Conservation (phyloP, 2,329 filamentous ascomycete genomes). For the Hymenoscyphus fraxineus region DNA sequence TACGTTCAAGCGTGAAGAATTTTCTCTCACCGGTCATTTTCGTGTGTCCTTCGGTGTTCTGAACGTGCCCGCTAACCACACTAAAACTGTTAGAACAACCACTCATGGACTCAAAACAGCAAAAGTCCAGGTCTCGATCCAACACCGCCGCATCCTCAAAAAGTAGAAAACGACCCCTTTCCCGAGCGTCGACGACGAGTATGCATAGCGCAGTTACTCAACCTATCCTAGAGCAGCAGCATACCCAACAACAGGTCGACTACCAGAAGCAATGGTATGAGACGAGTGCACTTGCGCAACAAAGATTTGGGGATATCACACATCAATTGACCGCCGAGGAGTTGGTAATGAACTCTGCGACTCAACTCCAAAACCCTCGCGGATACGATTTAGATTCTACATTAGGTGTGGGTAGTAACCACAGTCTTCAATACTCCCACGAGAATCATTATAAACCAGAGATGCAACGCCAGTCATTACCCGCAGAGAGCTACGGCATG, state of each 20-base stretch:
- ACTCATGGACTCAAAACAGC: constrained; percentile 35
- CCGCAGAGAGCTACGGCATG: constrained; percentile 49
- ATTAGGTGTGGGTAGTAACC: constrained; percentile 46
- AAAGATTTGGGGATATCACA: constrained; percentile 29
- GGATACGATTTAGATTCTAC: constrained; percentile 48
- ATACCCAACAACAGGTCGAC: constrained; percentile 25
- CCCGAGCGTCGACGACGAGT: constrained; percentile 47
- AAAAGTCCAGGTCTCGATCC: constrained; percentile 42
- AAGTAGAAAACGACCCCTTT: constrained; percentile 42
- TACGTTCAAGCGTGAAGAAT: constrained; percentile 19
- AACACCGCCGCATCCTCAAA: constrained; percentile 43
- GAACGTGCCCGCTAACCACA: constrained; percentile 19
- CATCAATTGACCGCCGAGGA: constrained; percentile 52
- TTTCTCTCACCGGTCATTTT: background rate
- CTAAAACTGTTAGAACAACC: constrained; percentile 28
- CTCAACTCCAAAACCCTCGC: constrained; percentile 51
- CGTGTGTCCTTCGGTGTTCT: background rate
- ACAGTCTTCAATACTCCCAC: constrained; percentile 42
- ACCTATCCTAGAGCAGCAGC: constrained; percentile 31
- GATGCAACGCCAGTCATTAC: constrained; percentile 47
- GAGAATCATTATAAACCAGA: constrained; percentile 38
- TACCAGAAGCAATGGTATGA: constrained; percentile 36
- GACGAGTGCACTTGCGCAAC: constrained; percentile 28
- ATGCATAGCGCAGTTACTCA: constrained; percentile 37
- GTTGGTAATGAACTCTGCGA: constrained; percentile 55